Conservation (phyloP, 2,329 filamentous ascomycete species). For the Aureobasidium sp. region DNA sequence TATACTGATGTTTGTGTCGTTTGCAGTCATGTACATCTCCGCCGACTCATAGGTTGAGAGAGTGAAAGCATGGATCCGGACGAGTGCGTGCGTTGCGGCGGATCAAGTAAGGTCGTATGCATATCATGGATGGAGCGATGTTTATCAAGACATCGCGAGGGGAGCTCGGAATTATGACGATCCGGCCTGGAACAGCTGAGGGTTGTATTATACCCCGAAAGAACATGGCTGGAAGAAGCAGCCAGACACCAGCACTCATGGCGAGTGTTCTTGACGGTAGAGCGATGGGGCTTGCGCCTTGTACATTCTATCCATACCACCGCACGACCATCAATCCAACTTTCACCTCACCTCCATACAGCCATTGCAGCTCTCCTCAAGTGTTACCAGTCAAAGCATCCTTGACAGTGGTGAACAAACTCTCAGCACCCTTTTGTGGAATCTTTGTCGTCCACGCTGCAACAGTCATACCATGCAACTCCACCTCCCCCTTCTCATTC, state of each 20-base stretch:
- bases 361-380: neutral
- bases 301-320: neutral
- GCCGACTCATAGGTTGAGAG: conserved; percentile 42
- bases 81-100: neutral
- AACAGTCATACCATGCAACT: conserved; percentile 55
- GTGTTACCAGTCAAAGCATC: conserved; percentile 5
- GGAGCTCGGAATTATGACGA: neutral
- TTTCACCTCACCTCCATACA: neutral
- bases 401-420: conserved; percentile 2
- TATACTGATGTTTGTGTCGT: neutral
- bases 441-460: conserved; percentile 51
- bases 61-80: neutral
- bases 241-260: neutral
- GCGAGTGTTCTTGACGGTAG: neutral
- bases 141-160: neutral
- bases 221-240: neutral
- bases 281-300: neutral
- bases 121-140: neutral
- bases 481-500: conserved; percentile 54
- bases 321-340: neutral
- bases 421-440: conserved; percentile 17
- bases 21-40: conserved; percentile 61
- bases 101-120: neutral
- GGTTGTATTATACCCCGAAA: neutral
- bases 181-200: neutral